Conservation (phyloP, 2,329 filamentous ascomycete genomes). For the Biscogniauxia marginata region DNA sequence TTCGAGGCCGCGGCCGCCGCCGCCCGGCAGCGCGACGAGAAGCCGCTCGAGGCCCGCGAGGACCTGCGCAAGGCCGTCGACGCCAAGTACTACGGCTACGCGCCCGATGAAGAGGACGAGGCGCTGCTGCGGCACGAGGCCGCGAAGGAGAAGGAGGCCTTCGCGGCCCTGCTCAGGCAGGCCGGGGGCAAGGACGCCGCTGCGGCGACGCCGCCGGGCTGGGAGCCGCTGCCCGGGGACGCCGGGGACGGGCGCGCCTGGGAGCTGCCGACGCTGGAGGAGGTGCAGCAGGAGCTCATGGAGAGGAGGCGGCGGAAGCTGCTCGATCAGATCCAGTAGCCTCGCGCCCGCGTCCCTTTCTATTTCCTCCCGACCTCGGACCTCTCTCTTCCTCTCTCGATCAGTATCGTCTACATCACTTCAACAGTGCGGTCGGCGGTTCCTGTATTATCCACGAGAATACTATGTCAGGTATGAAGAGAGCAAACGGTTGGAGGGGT, state of each 20-base stretch:
- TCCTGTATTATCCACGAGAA: no score
- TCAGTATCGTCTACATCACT: no score
- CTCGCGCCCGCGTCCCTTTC: constrained; percentile 28
- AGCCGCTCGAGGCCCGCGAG: constrained; percentile 64
- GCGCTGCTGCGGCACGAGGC: constrained; percentile 77
- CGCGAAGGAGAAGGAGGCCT: constrained; percentile 78
- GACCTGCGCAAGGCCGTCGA: constrained; percentile 78
- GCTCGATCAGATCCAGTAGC: constrained; percentile 68
- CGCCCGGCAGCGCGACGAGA: constrained; percentile 53
- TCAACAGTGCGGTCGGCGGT: no score
- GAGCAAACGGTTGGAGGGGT: no score
- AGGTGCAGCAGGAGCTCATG: constrained; percentile 92
- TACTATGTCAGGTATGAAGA: no score
- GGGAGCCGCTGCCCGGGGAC: constrained; percentile 87
- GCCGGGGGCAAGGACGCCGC: constrained; percentile 47
- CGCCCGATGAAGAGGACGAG: constrained; percentile 86
- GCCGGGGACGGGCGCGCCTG: constrained; percentile 77
- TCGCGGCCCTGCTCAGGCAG: constrained; percentile 62
- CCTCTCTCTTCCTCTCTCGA: background rate
- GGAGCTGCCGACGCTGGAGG: constrained; percentile 80
- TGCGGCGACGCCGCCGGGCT: constrained; percentile 61
- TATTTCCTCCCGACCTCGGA: background rate
- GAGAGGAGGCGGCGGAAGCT: constrained; percentile 80
- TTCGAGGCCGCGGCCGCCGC: constrained; percentile 72
- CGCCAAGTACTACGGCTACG: constrained; percentile 94